Conservation (phyloP, 805 yeast species). For the Yarrowia deformans region DNA sequence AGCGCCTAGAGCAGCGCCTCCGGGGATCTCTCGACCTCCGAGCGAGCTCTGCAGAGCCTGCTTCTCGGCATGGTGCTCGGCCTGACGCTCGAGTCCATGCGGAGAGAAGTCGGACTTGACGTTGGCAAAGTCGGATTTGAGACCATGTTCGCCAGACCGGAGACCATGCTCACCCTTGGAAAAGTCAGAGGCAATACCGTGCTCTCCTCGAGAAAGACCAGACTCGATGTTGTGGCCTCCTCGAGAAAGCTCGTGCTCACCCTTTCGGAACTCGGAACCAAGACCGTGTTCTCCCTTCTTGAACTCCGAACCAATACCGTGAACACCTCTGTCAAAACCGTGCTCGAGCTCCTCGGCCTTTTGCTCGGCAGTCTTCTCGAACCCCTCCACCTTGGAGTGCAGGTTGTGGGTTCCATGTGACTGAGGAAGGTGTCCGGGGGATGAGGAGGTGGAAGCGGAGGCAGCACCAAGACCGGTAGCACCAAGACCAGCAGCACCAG, state of each 20-base stretch:
- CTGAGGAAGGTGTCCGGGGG: background rate
- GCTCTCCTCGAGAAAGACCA: background rate
- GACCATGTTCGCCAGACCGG: background rate
- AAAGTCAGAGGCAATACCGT: background rate
- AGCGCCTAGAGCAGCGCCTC: slow-evolving; percentile 11
- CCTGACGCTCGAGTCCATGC: background rate
- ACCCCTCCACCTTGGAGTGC: slow-evolving; percentile 34
- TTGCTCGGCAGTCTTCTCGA: slow-evolving; percentile 19
- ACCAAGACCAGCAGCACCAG: background rate
- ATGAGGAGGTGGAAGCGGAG: too few relatives aligned
- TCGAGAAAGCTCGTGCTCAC: background rate
- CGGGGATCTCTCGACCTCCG: background rate
- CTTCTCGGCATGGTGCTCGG: background rate
- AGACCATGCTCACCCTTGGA: background rate
- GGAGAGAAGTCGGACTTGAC: background rate
- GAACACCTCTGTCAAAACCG: background rate
- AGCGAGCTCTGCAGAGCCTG: background rate
- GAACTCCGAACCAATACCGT: background rate
- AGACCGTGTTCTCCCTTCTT: background rate
- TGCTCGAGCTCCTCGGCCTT: slow-evolving; percentile 17
- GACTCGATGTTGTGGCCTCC: background rate
- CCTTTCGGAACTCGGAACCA: background rate
- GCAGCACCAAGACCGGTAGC: background rate
- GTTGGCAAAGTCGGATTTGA: background rate
- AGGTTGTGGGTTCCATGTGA: slow-evolving; percentile 21